These are phyloP conservation scores for Parietichytrium sp. DNA, from an alignment of 108 stramenopile species.

Conservation along the genomic window DNA sequence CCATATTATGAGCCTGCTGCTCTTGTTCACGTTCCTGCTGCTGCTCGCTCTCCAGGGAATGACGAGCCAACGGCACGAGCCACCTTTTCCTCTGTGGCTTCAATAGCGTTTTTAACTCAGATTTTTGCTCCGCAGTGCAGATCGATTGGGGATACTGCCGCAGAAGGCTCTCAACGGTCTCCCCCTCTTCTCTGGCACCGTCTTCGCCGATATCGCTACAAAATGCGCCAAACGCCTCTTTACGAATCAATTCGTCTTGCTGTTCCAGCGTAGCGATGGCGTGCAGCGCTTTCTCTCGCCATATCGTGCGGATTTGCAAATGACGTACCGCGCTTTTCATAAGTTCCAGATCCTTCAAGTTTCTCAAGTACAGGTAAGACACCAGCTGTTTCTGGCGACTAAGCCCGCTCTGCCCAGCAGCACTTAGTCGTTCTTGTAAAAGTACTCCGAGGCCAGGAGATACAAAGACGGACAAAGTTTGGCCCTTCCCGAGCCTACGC, in stretches of 20 bases:
- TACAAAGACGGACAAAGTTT: not conserved
- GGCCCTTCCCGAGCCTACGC: constrained; percentile 41
- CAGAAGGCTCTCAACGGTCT: too few species aligned
- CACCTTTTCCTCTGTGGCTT: too few species aligned
- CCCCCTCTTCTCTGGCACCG: too few species aligned
- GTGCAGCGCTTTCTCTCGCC: not conserved
- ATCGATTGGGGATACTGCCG: too few species aligned
- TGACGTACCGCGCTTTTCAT: not conserved
- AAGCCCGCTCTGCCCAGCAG: not conserved
- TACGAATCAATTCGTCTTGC: not conserved
- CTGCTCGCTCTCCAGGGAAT: not conserved
- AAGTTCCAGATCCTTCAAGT: not conserved
- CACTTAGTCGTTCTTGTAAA: not conserved
- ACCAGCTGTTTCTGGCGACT: not conserved
- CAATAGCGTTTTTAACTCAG: too few species aligned
- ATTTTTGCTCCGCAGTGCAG: too few species aligned
- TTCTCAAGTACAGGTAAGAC: not conserved
- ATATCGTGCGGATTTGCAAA: not conserved
- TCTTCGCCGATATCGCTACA: not conserved
- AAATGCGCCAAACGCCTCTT: not conserved
- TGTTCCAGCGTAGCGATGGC: not conserved
- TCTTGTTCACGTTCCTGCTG: constrained; percentile 19
- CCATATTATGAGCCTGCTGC: not conserved
- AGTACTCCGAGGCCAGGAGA: constrained; percentile 41
- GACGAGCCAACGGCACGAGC: too few species aligned